phyloP scores from a whole-genome alignment of 2,329 filamentous ascomycete genomes.

The Metarhizium sp. region DNA sequence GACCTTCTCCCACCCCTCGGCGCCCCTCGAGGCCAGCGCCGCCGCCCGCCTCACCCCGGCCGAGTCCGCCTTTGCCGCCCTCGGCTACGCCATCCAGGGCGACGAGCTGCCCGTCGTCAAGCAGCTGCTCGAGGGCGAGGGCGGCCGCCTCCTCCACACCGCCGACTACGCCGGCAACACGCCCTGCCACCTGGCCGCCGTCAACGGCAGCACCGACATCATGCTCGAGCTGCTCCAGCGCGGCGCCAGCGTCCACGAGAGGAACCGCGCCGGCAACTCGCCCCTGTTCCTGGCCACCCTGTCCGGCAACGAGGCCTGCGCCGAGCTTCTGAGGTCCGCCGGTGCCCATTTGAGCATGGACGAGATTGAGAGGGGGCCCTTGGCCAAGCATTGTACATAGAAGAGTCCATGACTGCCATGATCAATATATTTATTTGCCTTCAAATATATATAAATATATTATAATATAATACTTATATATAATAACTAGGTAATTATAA shows the following conservation, averaged over 20 bases:
- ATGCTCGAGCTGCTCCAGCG: slow-evolving; percentile 48
- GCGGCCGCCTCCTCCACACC: slow-evolving; percentile 58
- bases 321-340: slow-evolving; percentile 44
- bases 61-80: slow-evolving; percentile 62
- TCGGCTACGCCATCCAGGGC: slow-evolving; percentile 71
- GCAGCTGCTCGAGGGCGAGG: slow-evolving; percentile 58
- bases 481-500: too few relatives aligned
- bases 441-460: too few relatives aligned
- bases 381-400: slow-evolving; percentile 10
- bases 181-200: slow-evolving; percentile 47
- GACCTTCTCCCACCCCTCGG: slow-evolving; percentile 65
- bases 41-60: slow-evolving; percentile 33
- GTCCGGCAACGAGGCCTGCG: slow-evolving; percentile 43
- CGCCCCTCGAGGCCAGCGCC: slow-evolving; percentile 28
- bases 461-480: too few relatives aligned
- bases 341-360: slow-evolving; percentile 47
- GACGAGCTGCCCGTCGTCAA: slow-evolving; percentile 57
- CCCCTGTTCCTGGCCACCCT: slow-evolving; percentile 55
- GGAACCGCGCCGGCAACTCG: slow-evolving; percentile 57
- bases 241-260: slow-evolving; percentile 57
- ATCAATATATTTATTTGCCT: too few relatives aligned
- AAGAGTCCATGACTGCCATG: background rate
- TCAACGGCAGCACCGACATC: slow-evolving; percentile 43
- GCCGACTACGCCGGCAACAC: slow-evolving; percentile 79
- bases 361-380: slow-evolving; percentile 23